Percentiles rank a stretch among this genome's conserved stretches.
Evolutionary conservation across 257 asterid species (phyloP).

Genomic region (Jaltomata sinuosa): DNA sequence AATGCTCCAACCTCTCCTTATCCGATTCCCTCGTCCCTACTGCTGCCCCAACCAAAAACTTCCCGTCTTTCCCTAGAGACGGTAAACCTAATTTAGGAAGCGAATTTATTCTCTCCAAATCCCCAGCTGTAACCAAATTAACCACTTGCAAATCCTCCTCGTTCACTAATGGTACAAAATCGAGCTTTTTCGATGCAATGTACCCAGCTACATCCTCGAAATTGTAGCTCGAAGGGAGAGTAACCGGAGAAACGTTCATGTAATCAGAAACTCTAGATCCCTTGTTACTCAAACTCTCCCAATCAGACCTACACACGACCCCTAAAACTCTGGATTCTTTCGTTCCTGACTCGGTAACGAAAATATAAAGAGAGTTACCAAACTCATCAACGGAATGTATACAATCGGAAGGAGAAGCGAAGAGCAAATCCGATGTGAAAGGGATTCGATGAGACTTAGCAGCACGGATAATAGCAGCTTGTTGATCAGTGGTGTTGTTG

Average conservation of each 20-base stretch:
- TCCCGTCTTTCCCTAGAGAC: conserved; percentile 51
- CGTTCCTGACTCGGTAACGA: conserved; percentile 47
- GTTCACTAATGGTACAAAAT: conserved; percentile 47
- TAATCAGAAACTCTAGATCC: conserved; percentile 43
- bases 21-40: conserved; percentile 82
- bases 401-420: conserved; percentile 42
- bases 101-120: conserved; percentile 43
- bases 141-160: conserved; percentile 39
- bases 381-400: conserved; percentile 43
- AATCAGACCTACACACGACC: conserved; percentile 33
- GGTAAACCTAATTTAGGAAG: conserved; percentile 76
- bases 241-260: conserved; percentile 34
- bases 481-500: conserved; percentile 43
- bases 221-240: conserved; percentile 45
- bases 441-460: conserved; percentile 73
- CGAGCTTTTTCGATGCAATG: conserved; percentile 39
- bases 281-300: conserved; percentile 49
- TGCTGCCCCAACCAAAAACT: conserved; percentile 75
- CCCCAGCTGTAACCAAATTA: conserved; percentile 41
- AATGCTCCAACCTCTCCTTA: conserved; percentile 71
- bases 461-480: conserved; percentile 47
- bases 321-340: conserved; percentile 46
- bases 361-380: conserved; percentile 47
- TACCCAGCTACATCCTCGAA: conserved; percentile 71
- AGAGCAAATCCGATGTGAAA: conserved; percentile 34